Evolutionary conservation across 73 alveolate genomes (phyloP), one percentile per base, ranked within the genome.

Genomic region (Paramecium biaurelia): DNA sequence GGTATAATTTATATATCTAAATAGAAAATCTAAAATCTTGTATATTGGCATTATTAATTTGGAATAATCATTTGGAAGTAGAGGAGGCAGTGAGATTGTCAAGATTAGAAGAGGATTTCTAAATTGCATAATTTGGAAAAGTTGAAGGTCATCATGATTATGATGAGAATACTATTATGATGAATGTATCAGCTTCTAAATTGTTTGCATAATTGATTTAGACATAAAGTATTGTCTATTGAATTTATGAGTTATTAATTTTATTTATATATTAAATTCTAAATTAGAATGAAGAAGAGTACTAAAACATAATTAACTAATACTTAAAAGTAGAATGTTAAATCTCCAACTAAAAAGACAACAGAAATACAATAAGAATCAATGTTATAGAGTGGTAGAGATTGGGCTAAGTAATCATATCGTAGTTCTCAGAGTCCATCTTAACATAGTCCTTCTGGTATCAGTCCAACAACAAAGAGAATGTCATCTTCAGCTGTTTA

Each of bases 141-240:
- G 92, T 89, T 1, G 94, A 89, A 72, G 94, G 94, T 4, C 87
- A 76, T 70, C 94, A 89, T 70, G 94, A 89, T 43, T 67, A 37
- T 70, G 94, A 89, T 70, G 94, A 89, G 43, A 89, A 89, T 28
- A 89, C 89, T 24, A 49, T 82, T 5, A 34, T 89, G 32, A 49
- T 89, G 74, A 68, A 89, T 89, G 57, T 70, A 5, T 38, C 85
- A 14, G 49, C 94, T 14, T 79, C 94, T 5, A 89, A 89, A 49
- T 70, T 89, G 45, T 89, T 89, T 70, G 70, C 84, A 24, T 45
- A 89, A 43, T 82, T 89, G 57, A 43, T 79, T 14, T 14, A 79
- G 47, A 30, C 42, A 38, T 34, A 79, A 42, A 79, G 47, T 14
- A 79, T 79, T 72, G 45, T 8, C 38, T 72, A 72, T 72, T 72